Conservation (phyloP, 2,329 filamentous ascomycete genomes). For the Colletotrichum tanaceti region DNA sequence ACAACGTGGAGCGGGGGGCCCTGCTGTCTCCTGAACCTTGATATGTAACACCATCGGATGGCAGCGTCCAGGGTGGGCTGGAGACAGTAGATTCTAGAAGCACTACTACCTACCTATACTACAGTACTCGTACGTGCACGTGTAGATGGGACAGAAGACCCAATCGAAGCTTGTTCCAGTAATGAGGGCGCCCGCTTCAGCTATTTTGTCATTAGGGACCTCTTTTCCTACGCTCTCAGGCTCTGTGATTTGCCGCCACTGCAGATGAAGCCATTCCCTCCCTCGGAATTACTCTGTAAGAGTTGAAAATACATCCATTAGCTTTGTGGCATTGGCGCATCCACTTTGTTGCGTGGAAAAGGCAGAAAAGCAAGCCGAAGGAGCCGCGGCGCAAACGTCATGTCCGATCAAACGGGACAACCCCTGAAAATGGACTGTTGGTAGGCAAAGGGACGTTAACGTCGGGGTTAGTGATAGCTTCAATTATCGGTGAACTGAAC, state of each 20-base stretch:
- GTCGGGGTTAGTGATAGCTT: no score
- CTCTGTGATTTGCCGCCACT: neutral
- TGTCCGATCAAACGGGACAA: slow-evolving; percentile 6
- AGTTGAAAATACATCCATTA: neutral
- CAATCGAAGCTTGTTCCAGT: neutral
- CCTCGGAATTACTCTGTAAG: slow-evolving; percentile 8
- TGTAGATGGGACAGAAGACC: neutral
- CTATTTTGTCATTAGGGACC: no score
- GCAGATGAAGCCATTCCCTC: neutral
- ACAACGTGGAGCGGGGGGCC: slow-evolving; percentile 1
- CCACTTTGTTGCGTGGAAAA: slow-evolving; percentile 4
- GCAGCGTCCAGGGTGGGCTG: neutral
- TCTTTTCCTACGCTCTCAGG: neutral
- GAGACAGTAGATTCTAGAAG: slow-evolving; percentile 23
- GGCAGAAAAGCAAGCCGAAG: slow-evolving; percentile 1
- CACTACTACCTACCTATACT: no score
- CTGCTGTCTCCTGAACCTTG: slow-evolving; percentile 6
- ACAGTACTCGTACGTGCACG: no score
- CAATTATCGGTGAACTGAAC: no score
- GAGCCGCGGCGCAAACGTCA: neutral
- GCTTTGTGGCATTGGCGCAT: slow-evolving; percentile 17
- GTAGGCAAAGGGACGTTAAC: no score
- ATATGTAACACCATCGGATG: slow-evolving; percentile 1
- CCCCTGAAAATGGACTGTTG: no score
- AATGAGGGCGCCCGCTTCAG: neutral